A percentile compares a stretch with the other conserved stretches of the same genome.
These are phyloP conservation scores for Sicyos baderoa DNA, from an alignment of 306 rosid species.

Conservation along the genomic window DNA sequence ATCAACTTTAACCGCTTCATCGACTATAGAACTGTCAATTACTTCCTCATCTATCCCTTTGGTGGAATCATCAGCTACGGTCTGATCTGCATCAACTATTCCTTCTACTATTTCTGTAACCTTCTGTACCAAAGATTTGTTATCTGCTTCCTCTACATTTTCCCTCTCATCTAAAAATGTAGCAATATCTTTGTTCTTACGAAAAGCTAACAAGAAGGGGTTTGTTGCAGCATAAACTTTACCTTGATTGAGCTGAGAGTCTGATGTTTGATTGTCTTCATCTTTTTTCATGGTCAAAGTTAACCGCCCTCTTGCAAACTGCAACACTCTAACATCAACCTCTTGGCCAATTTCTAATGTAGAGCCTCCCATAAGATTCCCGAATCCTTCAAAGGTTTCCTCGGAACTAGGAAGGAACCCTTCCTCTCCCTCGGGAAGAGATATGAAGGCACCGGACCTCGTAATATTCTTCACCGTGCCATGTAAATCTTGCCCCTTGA, in stretches of 20 bases:
- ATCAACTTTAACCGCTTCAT: slow-evolving; percentile 29
- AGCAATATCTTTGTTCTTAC: slow-evolving; percentile 76
- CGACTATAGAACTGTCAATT: slow-evolving; percentile 22
- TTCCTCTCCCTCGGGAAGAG: slow-evolving; percentile 98
- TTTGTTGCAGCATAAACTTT: slow-evolving; percentile 62
- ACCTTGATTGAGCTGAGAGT: slow-evolving; percentile 41
- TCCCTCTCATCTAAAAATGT: slow-evolving; percentile 74
- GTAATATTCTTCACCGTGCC: slow-evolving; percentile 77
- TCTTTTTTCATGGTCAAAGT: slow-evolving; percentile 96
- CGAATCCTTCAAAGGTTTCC: slow-evolving; percentile 68
- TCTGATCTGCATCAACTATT: slow-evolving; percentile 30
- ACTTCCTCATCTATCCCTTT: slow-evolving; percentile 34
- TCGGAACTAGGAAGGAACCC: slow-evolving; percentile 80
- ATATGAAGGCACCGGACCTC: slow-evolving; percentile 74
- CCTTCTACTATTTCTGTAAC: slow-evolving; percentile 38
- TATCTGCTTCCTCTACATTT: slow-evolving; percentile 34
- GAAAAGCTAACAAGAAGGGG: slow-evolving; percentile 81
- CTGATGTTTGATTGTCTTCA: slow-evolving; percentile 37
- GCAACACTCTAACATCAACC: slow-evolving; percentile 69
- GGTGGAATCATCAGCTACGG: slow-evolving; percentile 25
- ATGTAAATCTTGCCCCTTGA: slow-evolving; percentile 63
- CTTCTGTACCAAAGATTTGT: slow-evolving; percentile 27
- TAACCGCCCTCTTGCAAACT: slow-evolving; percentile 61
- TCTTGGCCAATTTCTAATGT: slow-evolving; percentile 71
- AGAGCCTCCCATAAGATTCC: slow-evolving; percentile 59